These are phyloP conservation scores for Nymphaea thermarum DNA, from an alignment of 164 flowering plant genomes.

Conservation along the genomic window DNA sequence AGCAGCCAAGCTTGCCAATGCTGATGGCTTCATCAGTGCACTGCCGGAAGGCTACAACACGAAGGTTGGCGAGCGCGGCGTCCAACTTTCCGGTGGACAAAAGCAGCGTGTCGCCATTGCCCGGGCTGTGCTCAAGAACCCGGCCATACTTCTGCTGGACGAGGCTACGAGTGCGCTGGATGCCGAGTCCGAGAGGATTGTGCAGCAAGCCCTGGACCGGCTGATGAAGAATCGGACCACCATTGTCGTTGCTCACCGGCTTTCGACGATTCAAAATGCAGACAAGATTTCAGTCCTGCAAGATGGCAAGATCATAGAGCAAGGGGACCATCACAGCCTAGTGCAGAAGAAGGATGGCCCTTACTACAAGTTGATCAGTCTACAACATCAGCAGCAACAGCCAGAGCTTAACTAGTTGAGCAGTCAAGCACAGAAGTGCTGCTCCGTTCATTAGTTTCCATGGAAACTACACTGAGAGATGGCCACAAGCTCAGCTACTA, in stretches of 20 bases:
- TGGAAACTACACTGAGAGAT: too few relatives aligned
- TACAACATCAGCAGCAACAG: conserved; percentile 66
- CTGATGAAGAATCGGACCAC: conserved; percentile 79
- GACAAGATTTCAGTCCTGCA: conserved; percentile 79
- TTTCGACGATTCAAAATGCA: conserved; percentile 83
- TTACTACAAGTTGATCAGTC: conserved; percentile 55
- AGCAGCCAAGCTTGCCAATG: conserved; percentile 90
- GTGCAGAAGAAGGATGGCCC: conserved; percentile 56
- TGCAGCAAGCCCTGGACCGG: conserved; percentile 80
- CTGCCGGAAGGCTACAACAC: conserved; percentile 95
- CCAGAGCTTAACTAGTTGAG: neutral
- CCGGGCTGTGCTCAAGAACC: conserved; percentile 83
- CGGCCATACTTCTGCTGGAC: conserved; percentile 71
- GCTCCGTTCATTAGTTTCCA: too few relatives aligned
- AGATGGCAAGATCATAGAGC: conserved; percentile 80
- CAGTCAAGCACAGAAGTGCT: too few relatives aligned
- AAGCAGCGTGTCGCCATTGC: conserved; percentile 92
- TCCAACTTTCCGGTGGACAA: conserved; percentile 94
- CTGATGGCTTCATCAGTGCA: conserved; percentile 71
- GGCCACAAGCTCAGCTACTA: too few relatives aligned
- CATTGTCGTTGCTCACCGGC: conserved; percentile 83
- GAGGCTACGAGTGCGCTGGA: conserved; percentile 98
- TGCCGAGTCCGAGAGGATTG: conserved; percentile 78
- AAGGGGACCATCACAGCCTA: conserved; percentile 64
- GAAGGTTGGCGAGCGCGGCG: conserved; percentile 88